A percentile compares a stretch with the other conserved stretches of the same genome.
These are phyloP conservation scores for Kodamaea sagamina DNA, from an alignment of 805 yeast genomes.

Conservation along the genomic window DNA sequence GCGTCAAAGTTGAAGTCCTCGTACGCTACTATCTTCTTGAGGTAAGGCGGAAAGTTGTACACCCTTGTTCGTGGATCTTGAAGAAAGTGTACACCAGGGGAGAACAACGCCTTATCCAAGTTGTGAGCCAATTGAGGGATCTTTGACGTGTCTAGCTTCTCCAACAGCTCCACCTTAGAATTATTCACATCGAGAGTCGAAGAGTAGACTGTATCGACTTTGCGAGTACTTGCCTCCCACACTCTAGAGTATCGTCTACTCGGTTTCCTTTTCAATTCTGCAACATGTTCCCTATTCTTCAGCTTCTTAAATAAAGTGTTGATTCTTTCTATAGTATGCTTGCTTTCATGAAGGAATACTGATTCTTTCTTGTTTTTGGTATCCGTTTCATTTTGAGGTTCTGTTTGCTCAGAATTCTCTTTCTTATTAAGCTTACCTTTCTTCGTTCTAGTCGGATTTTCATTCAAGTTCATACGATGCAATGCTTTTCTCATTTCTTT, in stretches of 20 bases:
- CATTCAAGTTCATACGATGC: constrained; percentile 4
- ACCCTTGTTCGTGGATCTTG: constrained; percentile 77
- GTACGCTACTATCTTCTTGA: constrained; percentile 61
- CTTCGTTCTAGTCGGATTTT: neutral
- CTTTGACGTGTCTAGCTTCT: constrained; percentile 22
- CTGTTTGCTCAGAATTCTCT: neutral
- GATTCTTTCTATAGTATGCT: too few species aligned
- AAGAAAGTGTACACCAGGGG: constrained; percentile 78
- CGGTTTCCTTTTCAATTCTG: too few species aligned
- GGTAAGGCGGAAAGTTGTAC: constrained; percentile 63
- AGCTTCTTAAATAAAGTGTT: too few species aligned
- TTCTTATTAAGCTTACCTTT: neutral
- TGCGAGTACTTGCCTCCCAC: neutral
- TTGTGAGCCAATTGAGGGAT: constrained; percentile 66
- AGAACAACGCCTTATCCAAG: constrained; percentile 70
- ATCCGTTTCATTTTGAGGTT: too few species aligned
- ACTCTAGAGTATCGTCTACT: neutral
- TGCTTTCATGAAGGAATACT: too few species aligned
- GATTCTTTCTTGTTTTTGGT: too few species aligned
- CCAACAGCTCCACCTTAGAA: constrained; percentile 18
- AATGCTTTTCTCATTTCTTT: constrained; percentile 15
- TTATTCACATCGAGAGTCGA: constrained; percentile 6
- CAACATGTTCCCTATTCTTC: too few species aligned
- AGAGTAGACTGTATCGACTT: neutral
- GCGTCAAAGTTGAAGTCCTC: constrained; percentile 65